Percentiles rank a stretch among this genome's conserved stretches.
These are phyloP conservation scores for Paramecium octaurelia DNA, from an alignment of 73 alveolate genomes.

Conservation along the genomic window DNA sequence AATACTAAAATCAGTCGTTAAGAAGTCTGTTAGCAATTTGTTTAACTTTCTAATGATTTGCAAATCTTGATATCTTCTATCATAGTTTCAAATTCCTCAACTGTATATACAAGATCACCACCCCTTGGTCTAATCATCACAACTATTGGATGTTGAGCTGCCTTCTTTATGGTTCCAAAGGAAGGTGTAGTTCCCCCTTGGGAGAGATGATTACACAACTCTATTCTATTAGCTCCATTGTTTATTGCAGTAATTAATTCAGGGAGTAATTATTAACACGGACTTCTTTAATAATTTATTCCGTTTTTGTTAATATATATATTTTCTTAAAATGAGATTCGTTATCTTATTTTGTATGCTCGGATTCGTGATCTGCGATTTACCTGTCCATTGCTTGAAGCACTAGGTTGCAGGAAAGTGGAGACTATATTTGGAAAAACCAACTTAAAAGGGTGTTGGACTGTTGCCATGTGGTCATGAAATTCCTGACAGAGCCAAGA, in stretches of 20 bases:
- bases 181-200: slow-evolving; percentile 74
- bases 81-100: slow-evolving; percentile 73
- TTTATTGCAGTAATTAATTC: slow-evolving; percentile 39
- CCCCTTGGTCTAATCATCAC: slow-evolving; percentile 79
- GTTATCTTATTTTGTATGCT: background rate
- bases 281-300: slow-evolving; percentile 25
- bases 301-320: slow-evolving; percentile 1
- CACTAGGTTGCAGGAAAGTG: slow-evolving; percentile 27
- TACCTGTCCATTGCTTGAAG: slow-evolving; percentile 48
- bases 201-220: slow-evolving; percentile 68
- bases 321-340: background rate
- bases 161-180: slow-evolving; percentile 70
- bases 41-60: slow-evolving; percentile 44
- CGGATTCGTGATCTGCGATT: background rate
- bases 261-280: background rate
- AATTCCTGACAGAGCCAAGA: slow-evolving; percentile 17
- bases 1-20: slow-evolving; percentile 45
- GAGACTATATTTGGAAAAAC: slow-evolving; percentile 22
- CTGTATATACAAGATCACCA: slow-evolving; percentile 66
- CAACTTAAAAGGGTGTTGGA: background rate
- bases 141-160: slow-evolving; percentile 56
- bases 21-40: slow-evolving; percentile 70
- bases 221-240: slow-evolving; percentile 74
- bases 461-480: slow-evolving; percentile 25
- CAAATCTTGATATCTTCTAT: slow-evolving; percentile 66